Percentiles rank a stretch among this genome's conserved stretches.
Conservation (phyloP, 495 filamentous ascomycete species). For the Pyrenula aspistea region DNA sequence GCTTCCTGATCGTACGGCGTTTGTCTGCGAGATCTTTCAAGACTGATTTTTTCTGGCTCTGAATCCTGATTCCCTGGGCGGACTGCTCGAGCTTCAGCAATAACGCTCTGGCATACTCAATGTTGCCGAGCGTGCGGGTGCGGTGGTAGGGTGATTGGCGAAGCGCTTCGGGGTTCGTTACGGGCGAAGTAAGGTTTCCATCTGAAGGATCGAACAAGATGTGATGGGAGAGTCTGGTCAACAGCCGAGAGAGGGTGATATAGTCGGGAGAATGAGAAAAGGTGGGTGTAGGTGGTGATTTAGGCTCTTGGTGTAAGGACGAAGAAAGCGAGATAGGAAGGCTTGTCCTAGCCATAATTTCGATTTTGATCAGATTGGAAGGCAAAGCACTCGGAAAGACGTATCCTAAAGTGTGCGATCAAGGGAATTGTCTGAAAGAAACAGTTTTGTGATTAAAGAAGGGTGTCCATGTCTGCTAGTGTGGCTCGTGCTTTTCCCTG, state of each 20-base stretch:
- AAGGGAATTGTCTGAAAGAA: too few species aligned
- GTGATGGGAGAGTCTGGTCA: slow-evolving; percentile 59
- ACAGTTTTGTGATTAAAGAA: not conserved
- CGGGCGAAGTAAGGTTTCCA: slow-evolving; percentile 21
- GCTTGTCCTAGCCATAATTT: not conserved
- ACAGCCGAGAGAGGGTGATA: slow-evolving; percentile 59
- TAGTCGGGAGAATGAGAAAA: slow-evolving; percentile 24
- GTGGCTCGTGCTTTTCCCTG: not conserved
- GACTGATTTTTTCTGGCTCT: slow-evolving; percentile 49
- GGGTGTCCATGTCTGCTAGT: not conserved
- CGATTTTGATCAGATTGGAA: too few species aligned
- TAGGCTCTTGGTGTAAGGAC: not conserved
- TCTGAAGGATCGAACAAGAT: slow-evolving; percentile 56
- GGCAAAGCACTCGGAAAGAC: too few species aligned
- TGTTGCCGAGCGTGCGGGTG: slow-evolving; percentile 50
- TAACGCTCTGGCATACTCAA: slow-evolving; percentile 66
- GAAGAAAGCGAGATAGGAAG: not conserved
- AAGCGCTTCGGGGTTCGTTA: slow-evolving; percentile 16
- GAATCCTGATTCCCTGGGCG: slow-evolving; percentile 49
- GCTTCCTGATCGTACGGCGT: slow-evolving; percentile 48
- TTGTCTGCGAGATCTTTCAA: slow-evolving; percentile 57
- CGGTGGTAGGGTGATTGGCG: slow-evolving; percentile 58
- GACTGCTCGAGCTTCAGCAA: slow-evolving; percentile 70
- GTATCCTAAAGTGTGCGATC: too few species aligned
- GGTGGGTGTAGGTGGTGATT: not conserved